These are phyloP conservation scores for Nigrospora sphaerica DNA, from an alignment of 2,329 filamentous ascomycete genomes.

Conservation along the genomic window DNA sequence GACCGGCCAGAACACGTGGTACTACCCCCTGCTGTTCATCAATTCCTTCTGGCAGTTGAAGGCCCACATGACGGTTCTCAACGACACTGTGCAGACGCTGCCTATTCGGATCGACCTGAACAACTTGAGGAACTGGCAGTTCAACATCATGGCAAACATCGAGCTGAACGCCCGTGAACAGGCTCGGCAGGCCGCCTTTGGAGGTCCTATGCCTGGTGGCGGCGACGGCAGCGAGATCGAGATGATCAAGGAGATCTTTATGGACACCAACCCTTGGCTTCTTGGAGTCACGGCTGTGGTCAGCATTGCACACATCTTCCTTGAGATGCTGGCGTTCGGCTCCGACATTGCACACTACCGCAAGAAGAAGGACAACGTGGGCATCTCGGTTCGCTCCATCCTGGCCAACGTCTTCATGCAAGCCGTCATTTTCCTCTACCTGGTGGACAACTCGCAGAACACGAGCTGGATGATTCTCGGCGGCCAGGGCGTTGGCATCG, in stretches of 20 bases:
- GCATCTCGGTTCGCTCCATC: slow-evolving; percentile 92
- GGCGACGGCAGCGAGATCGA: slow-evolving; percentile 93
- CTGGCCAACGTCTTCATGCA: slow-evolving; percentile 98
- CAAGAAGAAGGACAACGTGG: slow-evolving; percentile 99
- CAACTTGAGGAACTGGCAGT: slow-evolving; percentile 84
- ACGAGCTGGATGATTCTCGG: slow-evolving; percentile 99
- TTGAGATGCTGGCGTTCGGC: slow-evolving; percentile 94
- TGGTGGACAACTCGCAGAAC: slow-evolving; percentile 94
- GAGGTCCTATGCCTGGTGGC: slow-evolving; percentile 62
- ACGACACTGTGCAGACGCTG: slow-evolving; percentile 76
- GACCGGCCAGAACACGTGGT: slow-evolving; percentile 86
- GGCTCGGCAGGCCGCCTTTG: slow-evolving; percentile 69
- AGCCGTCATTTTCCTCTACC: slow-evolving; percentile 86
- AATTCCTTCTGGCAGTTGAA: slow-evolving; percentile 98
- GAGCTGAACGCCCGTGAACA: slow-evolving; percentile 84
- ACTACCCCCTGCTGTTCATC: slow-evolving; percentile 80
- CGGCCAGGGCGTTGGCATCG: slow-evolving; percentile 75
- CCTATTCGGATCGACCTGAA: slow-evolving; percentile 78
- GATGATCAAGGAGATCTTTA: slow-evolving; percentile 90
- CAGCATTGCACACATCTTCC: slow-evolving; percentile 84
- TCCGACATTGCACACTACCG: slow-evolving; percentile 97
- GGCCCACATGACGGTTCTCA: slow-evolving; percentile 84
- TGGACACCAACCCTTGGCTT: slow-evolving; percentile 90
- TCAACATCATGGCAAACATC: slow-evolving; percentile 73
- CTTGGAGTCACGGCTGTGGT: slow-evolving; percentile 79